Base-by-base conservation (phyloP, 768 basidiomycete genomes). In the Lactarius indigo region DNA sequence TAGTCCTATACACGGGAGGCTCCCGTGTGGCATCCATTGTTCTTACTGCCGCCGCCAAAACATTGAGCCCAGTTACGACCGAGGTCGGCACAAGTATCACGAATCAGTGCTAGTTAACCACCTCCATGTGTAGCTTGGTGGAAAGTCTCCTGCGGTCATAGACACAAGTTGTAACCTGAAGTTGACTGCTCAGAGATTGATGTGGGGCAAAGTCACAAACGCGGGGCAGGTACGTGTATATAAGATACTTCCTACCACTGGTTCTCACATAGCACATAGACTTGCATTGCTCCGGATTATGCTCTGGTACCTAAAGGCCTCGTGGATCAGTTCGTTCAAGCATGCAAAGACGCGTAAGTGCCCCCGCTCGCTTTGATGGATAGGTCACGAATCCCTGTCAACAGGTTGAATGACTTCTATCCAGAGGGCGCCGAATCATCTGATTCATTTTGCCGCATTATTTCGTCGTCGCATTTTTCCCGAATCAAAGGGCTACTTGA, bases 201-300 rank as follows among this genome's bases (percentile, higher is more conserved):
- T 93, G 39, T 94, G 91, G 90, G 91, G 91, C 23, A 92, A 92
- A 71, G 77, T 79, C 57, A 76, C 81, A 47, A 95, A 95, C 70
- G 85, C 84, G 0, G 93, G 93, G 3, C 80, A 80, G 72, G 78
- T 78, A 63, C 26, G 35, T 6, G 70, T 47, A 5, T 59, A 31
- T 9, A 0, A 39, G 23, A 39, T 47, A 23, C n/a, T 42, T 26
- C n/a, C n/a, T 23, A 26, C 7, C 0, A 47, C 42, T 5, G 28
- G 42, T 26, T 44, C 56, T 39, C 61, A 26, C 54, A 26, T 37
- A 9, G 37, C 18, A 26, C 35, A 4, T 84, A 93, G 78, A 86
- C 86, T 1, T 94, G 92, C 64, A 79, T 88, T 2, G 85, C 89
- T 6, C 84, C 84, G 0, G 84, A 85, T 68, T 85, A 85, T 67